Evolutionary conservation across 2,329 filamentous ascomycete species (phyloP).

Genomic region (Aspergillus ibericus): DNA sequence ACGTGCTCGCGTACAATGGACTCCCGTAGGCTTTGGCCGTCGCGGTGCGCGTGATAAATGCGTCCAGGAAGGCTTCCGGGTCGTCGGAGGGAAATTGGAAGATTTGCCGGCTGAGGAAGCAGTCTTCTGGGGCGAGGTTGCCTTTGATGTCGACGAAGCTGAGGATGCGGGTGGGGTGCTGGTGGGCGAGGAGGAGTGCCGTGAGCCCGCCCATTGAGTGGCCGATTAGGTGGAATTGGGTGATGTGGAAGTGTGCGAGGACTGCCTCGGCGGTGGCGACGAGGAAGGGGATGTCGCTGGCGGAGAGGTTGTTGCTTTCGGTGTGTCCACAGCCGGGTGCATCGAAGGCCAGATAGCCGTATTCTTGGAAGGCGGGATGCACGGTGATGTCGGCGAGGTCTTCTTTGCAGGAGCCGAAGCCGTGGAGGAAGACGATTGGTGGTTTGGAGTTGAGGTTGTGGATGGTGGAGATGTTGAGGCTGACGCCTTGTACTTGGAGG

Average conservation of each 20-base stretch:
- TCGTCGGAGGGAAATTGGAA: constrained; percentile 19
- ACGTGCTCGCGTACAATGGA: constrained; percentile 22
- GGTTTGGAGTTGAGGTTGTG: constrained; percentile 16
- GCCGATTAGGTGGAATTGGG: constrained; percentile 24
- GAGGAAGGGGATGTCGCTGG: constrained; percentile 25
- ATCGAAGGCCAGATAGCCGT: constrained; percentile 24
- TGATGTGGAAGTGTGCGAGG: constrained; percentile 20
- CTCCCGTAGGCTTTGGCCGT: constrained; percentile 12
- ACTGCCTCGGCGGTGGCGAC: constrained; percentile 23
- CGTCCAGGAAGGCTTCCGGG: constrained; percentile 18
- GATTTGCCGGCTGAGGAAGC: constrained; percentile 28
- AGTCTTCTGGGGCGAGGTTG: constrained; percentile 28
- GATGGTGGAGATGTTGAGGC: constrained; percentile 22
- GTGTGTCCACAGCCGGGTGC: constrained; percentile 27
- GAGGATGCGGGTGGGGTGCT: constrained; percentile 14
- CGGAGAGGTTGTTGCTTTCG: constrained; percentile 17
- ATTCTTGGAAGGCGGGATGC: constrained; percentile 16
- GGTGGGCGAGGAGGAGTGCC: constrained; percentile 22
- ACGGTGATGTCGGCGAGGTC: constrained; percentile 21
- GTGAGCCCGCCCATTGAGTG: constrained; percentile 30
- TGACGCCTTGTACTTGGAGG: constrained; percentile 22
- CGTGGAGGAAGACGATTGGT: constrained; percentile 26
- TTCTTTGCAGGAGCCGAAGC: constrained; percentile 30
- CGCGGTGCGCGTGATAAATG: constrained; percentile 20
- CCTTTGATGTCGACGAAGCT: constrained; percentile 29